Conservation (phyloP, 192 early-diverging fungal genomes). For the Coemansia sp. region DNA sequence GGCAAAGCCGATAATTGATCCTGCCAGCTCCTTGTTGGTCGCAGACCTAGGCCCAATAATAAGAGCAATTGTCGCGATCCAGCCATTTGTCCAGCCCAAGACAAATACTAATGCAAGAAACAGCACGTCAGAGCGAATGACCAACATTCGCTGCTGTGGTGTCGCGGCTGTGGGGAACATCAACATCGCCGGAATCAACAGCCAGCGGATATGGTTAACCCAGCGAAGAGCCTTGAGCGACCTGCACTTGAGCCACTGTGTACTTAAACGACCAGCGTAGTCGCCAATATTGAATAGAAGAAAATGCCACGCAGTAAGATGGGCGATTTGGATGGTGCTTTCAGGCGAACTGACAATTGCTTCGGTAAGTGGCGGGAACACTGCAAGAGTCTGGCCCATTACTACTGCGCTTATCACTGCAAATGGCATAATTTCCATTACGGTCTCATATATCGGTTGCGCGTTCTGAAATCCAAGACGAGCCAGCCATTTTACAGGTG, state of each 20-base stretch:
- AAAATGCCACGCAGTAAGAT: slow-evolving; percentile 68
- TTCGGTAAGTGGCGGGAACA: slow-evolving; percentile 76
- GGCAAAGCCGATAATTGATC: slow-evolving; percentile 70
- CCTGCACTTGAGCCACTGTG: slow-evolving; percentile 37
- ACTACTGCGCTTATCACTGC: slow-evolving; percentile 53
- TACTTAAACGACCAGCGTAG: slow-evolving; percentile 63
- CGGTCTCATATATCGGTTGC: slow-evolving; percentile 22
- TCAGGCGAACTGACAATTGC: slow-evolving; percentile 55
- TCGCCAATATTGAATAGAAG: slow-evolving; percentile 73
- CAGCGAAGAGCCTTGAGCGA: slow-evolving; percentile 39
- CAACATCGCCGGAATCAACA: slow-evolving; percentile 57
- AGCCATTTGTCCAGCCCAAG: slow-evolving; percentile 69
- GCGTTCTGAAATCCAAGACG: slow-evolving; percentile 29
- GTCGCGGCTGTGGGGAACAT: slow-evolving; percentile 44
- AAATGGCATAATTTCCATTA: slow-evolving; percentile 24
- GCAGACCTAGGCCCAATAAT: slow-evolving; percentile 57
- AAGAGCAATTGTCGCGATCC: slow-evolving; percentile 62
- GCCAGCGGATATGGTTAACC: slow-evolving; percentile 31
- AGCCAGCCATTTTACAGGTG: slow-evolving; percentile 17
- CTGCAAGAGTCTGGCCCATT: slow-evolving; percentile 65
- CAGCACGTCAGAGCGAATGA: slow-evolving; percentile 40
- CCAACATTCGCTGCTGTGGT: slow-evolving; percentile 1
- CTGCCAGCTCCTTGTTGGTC: slow-evolving; percentile 60
- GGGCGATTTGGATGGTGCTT: slow-evolving; percentile 17
- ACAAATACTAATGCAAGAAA: slow-evolving; percentile 56